Evolutionary conservation across 2,329 filamentous ascomycete genomes (phyloP).

Genomic region (Chaetoscypha palmicola): DNA sequence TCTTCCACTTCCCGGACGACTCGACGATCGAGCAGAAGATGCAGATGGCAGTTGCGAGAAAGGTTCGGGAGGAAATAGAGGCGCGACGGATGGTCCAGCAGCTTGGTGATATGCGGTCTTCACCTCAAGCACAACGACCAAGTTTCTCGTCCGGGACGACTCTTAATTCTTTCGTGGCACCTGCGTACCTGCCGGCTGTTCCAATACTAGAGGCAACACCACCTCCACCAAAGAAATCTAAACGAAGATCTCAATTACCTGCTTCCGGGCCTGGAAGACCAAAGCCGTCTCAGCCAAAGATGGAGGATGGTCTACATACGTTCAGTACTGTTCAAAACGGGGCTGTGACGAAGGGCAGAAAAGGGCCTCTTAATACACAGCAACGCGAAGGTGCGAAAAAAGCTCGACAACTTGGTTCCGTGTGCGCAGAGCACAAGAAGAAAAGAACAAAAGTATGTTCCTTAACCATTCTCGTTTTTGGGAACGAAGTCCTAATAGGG

Average conservation of each 20-base stretch:
- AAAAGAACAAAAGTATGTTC: not conserved
- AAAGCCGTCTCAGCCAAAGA: not conserved
- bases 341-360: not conserved
- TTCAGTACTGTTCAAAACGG: not conserved
- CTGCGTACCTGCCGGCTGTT: too few relatives aligned
- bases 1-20: not conserved
- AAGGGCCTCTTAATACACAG: not conserved
- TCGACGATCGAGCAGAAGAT: not conserved
- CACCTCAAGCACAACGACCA: not conserved
- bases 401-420: not conserved
- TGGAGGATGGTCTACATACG: not conserved
- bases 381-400: not conserved
- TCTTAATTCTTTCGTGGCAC: not conserved
- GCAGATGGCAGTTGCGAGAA: not conserved
- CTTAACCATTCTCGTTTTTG: too few relatives aligned
- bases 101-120: not conserved
- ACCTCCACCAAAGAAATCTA: too few relatives aligned
- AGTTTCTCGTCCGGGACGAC: conserved; percentile 1
- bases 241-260: too few relatives aligned
- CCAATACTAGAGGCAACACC: too few relatives aligned
- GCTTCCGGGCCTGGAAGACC: too few relatives aligned
- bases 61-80: not conserved
- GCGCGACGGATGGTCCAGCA: not conserved
- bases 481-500: not conserved
- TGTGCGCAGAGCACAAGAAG: not conserved